phyloP scores from a whole-genome alignment of 2,329 filamentous ascomycete species.

The Colletotrichum liriopes region DNA sequence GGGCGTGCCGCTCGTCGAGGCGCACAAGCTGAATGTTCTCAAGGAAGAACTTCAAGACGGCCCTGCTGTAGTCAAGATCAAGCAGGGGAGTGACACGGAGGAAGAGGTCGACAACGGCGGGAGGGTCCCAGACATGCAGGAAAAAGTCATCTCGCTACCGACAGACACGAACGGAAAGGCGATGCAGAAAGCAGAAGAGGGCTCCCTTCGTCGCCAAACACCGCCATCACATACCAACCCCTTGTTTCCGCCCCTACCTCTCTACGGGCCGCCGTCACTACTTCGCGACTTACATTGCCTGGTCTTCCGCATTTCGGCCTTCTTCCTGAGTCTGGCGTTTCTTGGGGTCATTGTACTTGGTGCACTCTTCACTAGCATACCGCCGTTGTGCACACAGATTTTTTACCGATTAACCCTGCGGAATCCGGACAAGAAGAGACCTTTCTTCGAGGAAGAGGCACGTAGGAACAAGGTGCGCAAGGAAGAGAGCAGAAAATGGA shows the following conservation, averaged over 20 bases:
- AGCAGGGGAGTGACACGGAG: constrained; percentile 46
- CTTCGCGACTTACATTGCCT: constrained; percentile 77
- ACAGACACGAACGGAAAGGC: constrained; percentile 52
- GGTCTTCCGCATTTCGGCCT: constrained; percentile 77
- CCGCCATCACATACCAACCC: constrained; percentile 82
- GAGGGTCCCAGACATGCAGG: constrained; percentile 48
- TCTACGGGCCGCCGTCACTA: constrained; percentile 82
- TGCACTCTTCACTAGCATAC: constrained; percentile 78
- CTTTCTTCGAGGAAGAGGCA: constrained; percentile 82
- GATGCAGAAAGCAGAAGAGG: constrained; percentile 62
- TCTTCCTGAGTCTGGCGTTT: constrained; percentile 84
- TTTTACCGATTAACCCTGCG: constrained; percentile 71
- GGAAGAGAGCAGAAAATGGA: constrained; percentile 76
- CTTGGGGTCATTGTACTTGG: constrained; percentile 83
- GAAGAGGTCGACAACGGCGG: constrained; percentile 52
- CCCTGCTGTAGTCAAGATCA: constrained; percentile 45
- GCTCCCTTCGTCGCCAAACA: constrained; percentile 63
- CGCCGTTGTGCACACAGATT: constrained; percentile 63
- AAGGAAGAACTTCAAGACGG: constrained; percentile 63
- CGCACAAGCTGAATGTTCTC: constrained; percentile 77
- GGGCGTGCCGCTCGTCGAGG: constrained; percentile 78
- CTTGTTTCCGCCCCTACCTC: constrained; percentile 86
- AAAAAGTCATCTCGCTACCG: constrained; percentile 48
- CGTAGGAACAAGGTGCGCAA: constrained; percentile 70
- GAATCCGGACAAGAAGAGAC: constrained; percentile 73